Evolutionary conservation across 331 rosid species (phyloP), one percentile per base, ranked within the genome.

Genomic region (Cydonia oblonga): DNA sequence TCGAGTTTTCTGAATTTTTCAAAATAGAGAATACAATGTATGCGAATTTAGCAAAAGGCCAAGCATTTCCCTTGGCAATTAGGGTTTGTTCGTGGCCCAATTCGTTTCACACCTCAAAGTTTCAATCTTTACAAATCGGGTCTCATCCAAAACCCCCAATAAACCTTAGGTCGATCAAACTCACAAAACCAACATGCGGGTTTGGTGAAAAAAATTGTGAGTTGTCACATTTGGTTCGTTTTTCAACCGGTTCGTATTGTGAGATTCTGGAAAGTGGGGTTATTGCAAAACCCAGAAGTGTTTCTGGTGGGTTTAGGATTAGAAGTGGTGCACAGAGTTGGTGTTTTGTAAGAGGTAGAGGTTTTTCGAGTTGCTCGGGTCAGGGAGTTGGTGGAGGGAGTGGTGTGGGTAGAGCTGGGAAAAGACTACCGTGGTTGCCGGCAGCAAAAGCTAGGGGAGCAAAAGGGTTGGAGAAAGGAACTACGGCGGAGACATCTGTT

Each of bases 361-460:
- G 73, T 24, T 77, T 79, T 81, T 87, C 87, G 11, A 65, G 73
- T 70, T 80, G 83, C 16, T 64, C 58, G 32, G 12, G 64, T 38
- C 77, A 68, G 78, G 73, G 63, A 71, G 30, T 49, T 59, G 62
- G 30, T 44, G 79, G 44, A 61, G 74, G 57, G 65, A 69, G 79
- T 60, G 20, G 58, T 69, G 77, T 62, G 46, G 71, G 11, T 30
- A 75, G 72, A 75, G 71, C 72, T 38, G 78, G 80, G 59, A 76
- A 84, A 33, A 63, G 64, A 28, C 88, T 86, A 38, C 97, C 98
- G 62, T 93, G 98, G 98, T 82, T 91, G 60, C 86, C 61, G 7
- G 75, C 83, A 11, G 64, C 23, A 20, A 80, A 83, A 64, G 59
- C 73, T 49, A 79, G 79, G 72, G 86, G 70, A 72, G 51, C 24